A percentile compares a stretch with the other conserved stretches of the same genome.
phyloP scores from a whole-genome alignment of 345 rosid genomes.

The Jatropha curcas region DNA sequence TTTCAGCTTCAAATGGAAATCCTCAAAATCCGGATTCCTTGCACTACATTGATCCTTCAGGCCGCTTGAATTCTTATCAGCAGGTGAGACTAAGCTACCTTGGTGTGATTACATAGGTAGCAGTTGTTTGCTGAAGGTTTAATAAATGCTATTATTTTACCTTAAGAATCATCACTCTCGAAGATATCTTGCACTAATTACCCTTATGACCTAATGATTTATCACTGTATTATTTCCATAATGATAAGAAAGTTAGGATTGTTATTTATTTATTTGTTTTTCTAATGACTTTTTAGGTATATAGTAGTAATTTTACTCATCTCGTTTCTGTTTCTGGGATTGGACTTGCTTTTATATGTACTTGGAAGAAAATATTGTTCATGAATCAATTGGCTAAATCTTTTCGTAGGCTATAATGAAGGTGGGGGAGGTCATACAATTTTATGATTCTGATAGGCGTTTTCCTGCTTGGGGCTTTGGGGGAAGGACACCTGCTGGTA shows the following conservation, averaged over 20 bases:
- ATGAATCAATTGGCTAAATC: not conserved
- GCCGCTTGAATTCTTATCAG: conserved; percentile 80
- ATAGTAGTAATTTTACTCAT: not conserved
- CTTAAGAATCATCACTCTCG: not conserved
- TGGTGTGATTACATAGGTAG: not conserved
- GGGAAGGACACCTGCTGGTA: conserved; percentile 55
- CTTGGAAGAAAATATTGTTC: not conserved
- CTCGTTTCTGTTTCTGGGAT: not conserved
- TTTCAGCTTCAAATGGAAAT: conserved; percentile 85
- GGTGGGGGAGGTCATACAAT: conserved; percentile 83
- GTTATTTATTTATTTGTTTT: not conserved
- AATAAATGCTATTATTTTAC: not conserved
- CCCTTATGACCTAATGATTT: not conserved
- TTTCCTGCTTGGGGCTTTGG: conserved; percentile 96
- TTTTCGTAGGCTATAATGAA: conserved; percentile 72
- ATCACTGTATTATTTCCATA: not conserved
- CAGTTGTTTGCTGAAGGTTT: not conserved
- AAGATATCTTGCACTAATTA: not conserved
- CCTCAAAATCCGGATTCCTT: conserved; percentile 65
- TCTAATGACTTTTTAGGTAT: not conserved
- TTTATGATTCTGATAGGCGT: conserved; percentile 74
- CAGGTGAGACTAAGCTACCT: conserved; percentile 35
- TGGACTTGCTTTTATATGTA: not conserved
- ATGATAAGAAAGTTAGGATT: not conserved
- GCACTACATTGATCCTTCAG: conserved; percentile 82